Conservation (phyloP, 768 basidiomycete species). For the Mycena sanguinolenta region DNA sequence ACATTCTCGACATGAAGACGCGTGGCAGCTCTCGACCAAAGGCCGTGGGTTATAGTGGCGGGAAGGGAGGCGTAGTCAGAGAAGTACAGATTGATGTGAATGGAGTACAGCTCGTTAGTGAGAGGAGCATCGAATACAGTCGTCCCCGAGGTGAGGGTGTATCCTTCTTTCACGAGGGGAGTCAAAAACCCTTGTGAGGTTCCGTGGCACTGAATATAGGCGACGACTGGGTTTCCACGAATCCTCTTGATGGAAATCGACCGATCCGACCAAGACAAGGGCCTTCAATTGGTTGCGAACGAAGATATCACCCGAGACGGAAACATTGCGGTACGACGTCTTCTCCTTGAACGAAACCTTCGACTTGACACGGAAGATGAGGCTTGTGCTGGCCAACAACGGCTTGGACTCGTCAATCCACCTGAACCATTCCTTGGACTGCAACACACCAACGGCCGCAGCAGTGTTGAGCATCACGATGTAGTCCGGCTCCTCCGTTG, state of each 20-base stretch:
- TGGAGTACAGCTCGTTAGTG: conserved; percentile 97
- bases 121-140: conserved; percentile 86
- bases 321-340: conserved; percentile 82
- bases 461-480: conserved; percentile 80
- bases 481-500: conserved; percentile 91
- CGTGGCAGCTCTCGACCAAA: conserved; percentile 97
- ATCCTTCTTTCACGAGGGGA: conserved; percentile 88
- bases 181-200: conserved; percentile 79
- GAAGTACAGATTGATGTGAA: conserved; percentile 99
- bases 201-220: conserved; percentile 95
- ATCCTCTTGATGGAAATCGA: conserved; percentile 90
- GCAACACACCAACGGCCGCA: conserved; percentile 89
- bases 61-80: conserved; percentile 93
- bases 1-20: conserved; percentile 93
- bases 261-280: conserved; percentile 88
- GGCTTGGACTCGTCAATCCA: conserved; percentile 90
- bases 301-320: conserved; percentile 88
- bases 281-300: conserved; percentile 90
- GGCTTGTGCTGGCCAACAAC: conserved; percentile 81
- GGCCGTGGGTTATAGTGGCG: conserved; percentile 96
- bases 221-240: conserved; percentile 94
- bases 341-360: conserved; percentile 94
- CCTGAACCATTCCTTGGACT: conserved; percentile 98
- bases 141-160: conserved; percentile 79
- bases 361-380: conserved; percentile 92